A percentile compares a stretch with the other conserved stretches of the same genome.
Evolutionary conservation across 2,329 filamentous ascomycete genomes (phyloP).

Genomic region (Piedraia hortae): DNA sequence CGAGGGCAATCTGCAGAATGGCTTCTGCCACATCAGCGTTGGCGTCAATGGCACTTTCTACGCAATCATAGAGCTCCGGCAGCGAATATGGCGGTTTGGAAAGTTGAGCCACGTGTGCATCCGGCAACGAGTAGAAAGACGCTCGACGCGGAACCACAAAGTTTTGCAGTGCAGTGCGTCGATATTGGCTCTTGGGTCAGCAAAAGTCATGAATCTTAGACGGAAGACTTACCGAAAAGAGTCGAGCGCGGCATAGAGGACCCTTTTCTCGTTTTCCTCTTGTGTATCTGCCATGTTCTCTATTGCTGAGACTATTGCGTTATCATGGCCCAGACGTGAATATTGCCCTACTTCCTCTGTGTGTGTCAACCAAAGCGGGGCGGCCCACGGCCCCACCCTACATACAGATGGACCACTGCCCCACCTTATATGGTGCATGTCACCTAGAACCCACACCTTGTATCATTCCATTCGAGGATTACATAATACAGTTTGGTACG

Average conservation of each 20-base stretch:
- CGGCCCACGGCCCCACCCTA: too few relatives aligned
- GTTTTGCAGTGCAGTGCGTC: conserved; percentile 62
- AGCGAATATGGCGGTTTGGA: conserved; percentile 59
- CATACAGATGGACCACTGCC: too few relatives aligned
- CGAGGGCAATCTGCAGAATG: conserved; percentile 43
- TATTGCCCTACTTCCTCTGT: too few relatives aligned
- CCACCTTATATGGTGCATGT: too few relatives aligned
- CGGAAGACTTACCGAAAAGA: conserved; percentile 50
- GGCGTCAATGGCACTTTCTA: conserved; percentile 67
- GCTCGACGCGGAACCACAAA: conserved; percentile 73
- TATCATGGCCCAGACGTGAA: too few relatives aligned
- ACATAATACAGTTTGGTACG: too few relatives aligned
- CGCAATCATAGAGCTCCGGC: conserved; percentile 45
- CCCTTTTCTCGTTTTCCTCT: too few relatives aligned
- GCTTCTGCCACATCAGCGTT: conserved; percentile 62
- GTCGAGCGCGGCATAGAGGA: conserved; percentile 59
- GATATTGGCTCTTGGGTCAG: conserved; percentile 25
- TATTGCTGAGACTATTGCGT: too few relatives aligned
- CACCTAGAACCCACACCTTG: too few relatives aligned
- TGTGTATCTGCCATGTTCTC: too few relatives aligned
- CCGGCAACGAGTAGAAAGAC: conserved; percentile 75
- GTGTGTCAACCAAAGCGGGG: too few relatives aligned
- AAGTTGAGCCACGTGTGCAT: conserved; percentile 58
- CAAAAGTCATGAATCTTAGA: conserved; percentile 1
- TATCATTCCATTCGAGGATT: too few relatives aligned